Evolutionary conservation across 805 yeast genomes (phyloP).

Genomic region (Kodamaea hsintzibuensis): DNA sequence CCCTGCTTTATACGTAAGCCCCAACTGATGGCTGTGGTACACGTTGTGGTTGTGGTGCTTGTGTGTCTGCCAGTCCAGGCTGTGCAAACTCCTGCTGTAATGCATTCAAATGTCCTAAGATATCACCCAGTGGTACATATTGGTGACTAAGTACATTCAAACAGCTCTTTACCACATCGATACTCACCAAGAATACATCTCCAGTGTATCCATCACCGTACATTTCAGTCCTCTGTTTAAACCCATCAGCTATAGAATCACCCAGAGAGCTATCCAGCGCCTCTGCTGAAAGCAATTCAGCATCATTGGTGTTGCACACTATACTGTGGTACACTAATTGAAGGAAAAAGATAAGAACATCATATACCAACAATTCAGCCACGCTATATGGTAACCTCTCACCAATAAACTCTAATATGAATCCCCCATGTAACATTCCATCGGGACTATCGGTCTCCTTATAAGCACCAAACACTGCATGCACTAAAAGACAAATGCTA

Average conservation of each 20-base stretch:
- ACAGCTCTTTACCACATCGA: slow-evolving; percentile 22
- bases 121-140: not conserved
- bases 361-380: slow-evolving; percentile 28
- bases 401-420: slow-evolving; percentile 40
- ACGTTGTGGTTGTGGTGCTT: not conserved
- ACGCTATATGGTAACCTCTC: slow-evolving; percentile 31
- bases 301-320: slow-evolving; percentile 34
- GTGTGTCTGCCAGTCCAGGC: not conserved
- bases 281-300: slow-evolving; percentile 23
- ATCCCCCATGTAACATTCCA: slow-evolving; percentile 32
- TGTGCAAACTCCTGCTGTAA: slow-evolving; percentile 3
- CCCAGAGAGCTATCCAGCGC: not conserved
- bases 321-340: slow-evolving; percentile 36
- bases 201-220: slow-evolving; percentile 42
- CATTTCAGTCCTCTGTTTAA: slow-evolving; percentile 7
- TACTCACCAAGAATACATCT: slow-evolving; percentile 30
- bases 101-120: slow-evolving; percentile 2
- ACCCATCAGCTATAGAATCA: slow-evolving; percentile 4
- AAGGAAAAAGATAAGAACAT: slow-evolving; percentile 23
- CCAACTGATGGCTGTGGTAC: not conserved
- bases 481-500: slow-evolving; percentile 23
- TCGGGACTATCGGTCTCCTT: slow-evolving; percentile 16
- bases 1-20: not conserved
- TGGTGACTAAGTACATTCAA: slow-evolving; percentile 4
- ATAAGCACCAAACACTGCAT: slow-evolving; percentile 27